Evolutionary conservation across 139 green algal species (phyloP).

Genomic region (Coccomyxa sp.): DNA sequence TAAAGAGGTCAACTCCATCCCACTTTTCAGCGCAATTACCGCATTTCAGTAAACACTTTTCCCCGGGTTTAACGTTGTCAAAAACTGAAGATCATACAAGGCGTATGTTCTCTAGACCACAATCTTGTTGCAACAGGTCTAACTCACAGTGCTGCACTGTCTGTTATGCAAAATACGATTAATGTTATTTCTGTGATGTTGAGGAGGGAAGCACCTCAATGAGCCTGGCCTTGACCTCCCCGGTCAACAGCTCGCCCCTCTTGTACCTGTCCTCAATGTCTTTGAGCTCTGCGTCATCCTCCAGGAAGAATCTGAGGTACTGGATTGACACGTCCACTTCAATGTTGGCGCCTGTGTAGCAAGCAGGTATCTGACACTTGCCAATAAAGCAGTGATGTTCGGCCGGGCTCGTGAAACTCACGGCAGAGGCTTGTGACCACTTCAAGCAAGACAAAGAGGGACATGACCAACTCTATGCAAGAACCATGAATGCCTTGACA

Average conservation of each 20-base stretch:
- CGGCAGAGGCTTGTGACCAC: too few relatives aligned
- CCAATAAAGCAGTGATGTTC: too few relatives aligned
- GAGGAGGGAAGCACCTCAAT: conserved; percentile 50
- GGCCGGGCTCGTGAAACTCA: background rate
- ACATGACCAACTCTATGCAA: background rate
- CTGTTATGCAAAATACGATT: too few relatives aligned
- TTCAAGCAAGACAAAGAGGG: background rate
- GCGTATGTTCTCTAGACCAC: background rate
- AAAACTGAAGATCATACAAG: background rate
- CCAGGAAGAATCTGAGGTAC: conserved; percentile 98
- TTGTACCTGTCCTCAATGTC: conserved; percentile 69
- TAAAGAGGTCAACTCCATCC: too few relatives aligned
- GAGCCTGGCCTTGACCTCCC: conserved; percentile 91
- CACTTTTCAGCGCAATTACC: too few relatives aligned
- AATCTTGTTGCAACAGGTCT: background rate
- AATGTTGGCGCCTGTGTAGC: conserved; percentile 76
- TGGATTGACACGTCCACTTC: conserved; percentile 93
- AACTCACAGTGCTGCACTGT: background rate
- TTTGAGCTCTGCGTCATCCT: conserved; percentile 82
- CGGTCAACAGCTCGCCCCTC: conserved; percentile 87
- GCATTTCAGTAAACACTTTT: too few relatives aligned
- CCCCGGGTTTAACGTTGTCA: too few relatives aligned
- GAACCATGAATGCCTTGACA: background rate
- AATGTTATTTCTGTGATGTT: too few relatives aligned
- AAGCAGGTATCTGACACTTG: background rate